Percentiles rank a stretch among this genome's conserved stretches.
phyloP scores from a whole-genome alignment of 1,284 basidiomycete species.

The Xanthoconium separans region DNA sequence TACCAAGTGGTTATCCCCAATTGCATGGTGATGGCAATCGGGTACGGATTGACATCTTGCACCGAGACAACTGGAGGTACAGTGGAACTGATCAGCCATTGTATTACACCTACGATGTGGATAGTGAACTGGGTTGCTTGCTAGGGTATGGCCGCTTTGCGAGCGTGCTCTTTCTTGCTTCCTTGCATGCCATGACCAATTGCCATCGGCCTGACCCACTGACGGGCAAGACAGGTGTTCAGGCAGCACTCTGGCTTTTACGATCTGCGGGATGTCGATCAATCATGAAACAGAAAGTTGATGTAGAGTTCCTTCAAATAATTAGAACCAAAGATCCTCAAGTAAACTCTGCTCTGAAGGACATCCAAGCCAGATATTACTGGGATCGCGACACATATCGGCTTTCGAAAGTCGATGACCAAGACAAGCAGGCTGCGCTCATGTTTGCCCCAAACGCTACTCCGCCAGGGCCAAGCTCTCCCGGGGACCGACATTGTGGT shows the following conservation, averaged over 20 bases:
- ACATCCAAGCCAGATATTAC: not conserved
- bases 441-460: not conserved
- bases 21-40: not conserved
- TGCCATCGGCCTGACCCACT: constrained; percentile 42
- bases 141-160: constrained; percentile 31
- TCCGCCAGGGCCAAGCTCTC: not conserved
- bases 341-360: not conserved
- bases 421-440: not conserved
- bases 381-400: not conserved
- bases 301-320: too few relatives aligned
- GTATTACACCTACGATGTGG: constrained; percentile 31
- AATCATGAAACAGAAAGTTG: constrained; percentile 32
- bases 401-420: not conserved
- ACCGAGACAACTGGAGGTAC: accelerated
- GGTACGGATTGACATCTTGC: not conserved
- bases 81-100: too few relatives aligned
- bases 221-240: constrained; percentile 41
- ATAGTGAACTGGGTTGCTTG: constrained; percentile 39
- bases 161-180: constrained; percentile 36
- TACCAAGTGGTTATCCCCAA: constrained; percentile 34
- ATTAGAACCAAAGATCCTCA: not conserved
- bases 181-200: constrained; percentile 43
- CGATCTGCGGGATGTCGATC: constrained; percentile 31
- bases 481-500: not conserved
- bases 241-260: constrained; percentile 39